Evolutionary conservation across 495 filamentous ascomycete genomes (phyloP), one percentile per base, ranked within the genome.

Genomic region (Hypoxylon trugodes): DNA sequence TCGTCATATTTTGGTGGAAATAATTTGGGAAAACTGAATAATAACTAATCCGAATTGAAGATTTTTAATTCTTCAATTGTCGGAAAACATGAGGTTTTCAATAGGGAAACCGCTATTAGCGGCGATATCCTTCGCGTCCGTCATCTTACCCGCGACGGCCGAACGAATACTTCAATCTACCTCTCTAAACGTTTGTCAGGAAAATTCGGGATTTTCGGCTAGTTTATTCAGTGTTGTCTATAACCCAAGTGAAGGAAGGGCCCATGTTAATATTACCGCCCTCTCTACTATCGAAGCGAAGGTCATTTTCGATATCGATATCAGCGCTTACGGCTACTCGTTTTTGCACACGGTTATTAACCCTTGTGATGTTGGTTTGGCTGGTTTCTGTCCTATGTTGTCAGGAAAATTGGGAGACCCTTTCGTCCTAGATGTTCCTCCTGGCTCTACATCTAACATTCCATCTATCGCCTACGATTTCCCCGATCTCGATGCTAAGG

Each of bases 371-470:
- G 75, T 82, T 51, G 74, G 82, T 25, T 75, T 97, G 30, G 71
- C 80, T 42, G 93, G 93, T 25, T 82, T 98, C 71, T 98, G 95
- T 77, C 94, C 94, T 36, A 98, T 98, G 95, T 85, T 82, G 21
- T 82, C 93, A 1, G 93, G 92, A 66, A 86, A 89, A 42, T 86
- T 97, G 69, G 80, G 88, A 61, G 80, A 96, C 28, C 79, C 84
- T 16, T 89, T 90, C 55, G 88, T 87, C 49, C 71, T 93, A 8
- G 69, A 74, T 1, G 75, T 96, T n/a, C 71, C 79, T 6, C 53
- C 72, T 13, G 74, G 77, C 25, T 85, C 90, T 12, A 73, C 89
- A 15, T 66, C 77, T 0, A 64, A 77, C 9, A 89, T 98, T 71
- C 94, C 93, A 40, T 81, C 88, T 36, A 96, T 98, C 69, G 89